A percentile compares a stretch with the other conserved stretches of the same genome.
Evolutionary conservation across 1,139 yeast species (phyloP).

Genomic region (Ashbya aceris): DNA sequence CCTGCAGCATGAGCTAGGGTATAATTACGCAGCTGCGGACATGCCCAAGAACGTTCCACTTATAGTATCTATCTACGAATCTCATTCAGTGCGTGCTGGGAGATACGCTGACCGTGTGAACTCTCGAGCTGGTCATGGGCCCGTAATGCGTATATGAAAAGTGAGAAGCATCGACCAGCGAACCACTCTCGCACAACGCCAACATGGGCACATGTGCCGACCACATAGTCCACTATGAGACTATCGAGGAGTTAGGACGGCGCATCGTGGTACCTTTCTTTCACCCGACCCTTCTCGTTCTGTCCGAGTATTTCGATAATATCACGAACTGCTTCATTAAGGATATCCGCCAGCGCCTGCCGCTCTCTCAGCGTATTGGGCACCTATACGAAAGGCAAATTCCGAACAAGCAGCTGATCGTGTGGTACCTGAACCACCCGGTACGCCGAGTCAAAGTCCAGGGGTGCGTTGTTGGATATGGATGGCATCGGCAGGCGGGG

Average conservation of each 20-base stretch:
- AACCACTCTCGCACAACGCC: background rate
- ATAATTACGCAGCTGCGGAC: too few relatives aligned
- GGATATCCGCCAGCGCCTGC: background rate
- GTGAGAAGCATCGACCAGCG: too few relatives aligned
- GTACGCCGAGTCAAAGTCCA: background rate
- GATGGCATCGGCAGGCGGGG: background rate
- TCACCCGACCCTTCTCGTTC: background rate
- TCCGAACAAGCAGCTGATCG: background rate
- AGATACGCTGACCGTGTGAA: too few relatives aligned
- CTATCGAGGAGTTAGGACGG: background rate
- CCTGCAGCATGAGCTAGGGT: too few relatives aligned
- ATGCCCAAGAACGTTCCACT: too few relatives aligned
- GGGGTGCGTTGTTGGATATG: conserved; percentile 1
- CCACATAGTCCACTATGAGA: conserved; percentile 3
- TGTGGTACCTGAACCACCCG: conserved; percentile 2
- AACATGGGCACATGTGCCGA: conserved; percentile 1
- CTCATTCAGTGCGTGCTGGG: too few relatives aligned
- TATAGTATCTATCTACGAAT: too few relatives aligned
- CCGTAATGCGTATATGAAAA: too few relatives aligned
- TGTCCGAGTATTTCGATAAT: background rate
- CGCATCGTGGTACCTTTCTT: background rate
- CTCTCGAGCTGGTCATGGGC: too few relatives aligned
- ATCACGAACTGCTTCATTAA: background rate
- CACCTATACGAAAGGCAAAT: too few relatives aligned
- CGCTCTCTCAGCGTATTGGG: background rate